These are phyloP conservation scores for Leptomonas seymouri DNA, from an alignment of 208 protist species.

Conservation along the genomic window DNA sequence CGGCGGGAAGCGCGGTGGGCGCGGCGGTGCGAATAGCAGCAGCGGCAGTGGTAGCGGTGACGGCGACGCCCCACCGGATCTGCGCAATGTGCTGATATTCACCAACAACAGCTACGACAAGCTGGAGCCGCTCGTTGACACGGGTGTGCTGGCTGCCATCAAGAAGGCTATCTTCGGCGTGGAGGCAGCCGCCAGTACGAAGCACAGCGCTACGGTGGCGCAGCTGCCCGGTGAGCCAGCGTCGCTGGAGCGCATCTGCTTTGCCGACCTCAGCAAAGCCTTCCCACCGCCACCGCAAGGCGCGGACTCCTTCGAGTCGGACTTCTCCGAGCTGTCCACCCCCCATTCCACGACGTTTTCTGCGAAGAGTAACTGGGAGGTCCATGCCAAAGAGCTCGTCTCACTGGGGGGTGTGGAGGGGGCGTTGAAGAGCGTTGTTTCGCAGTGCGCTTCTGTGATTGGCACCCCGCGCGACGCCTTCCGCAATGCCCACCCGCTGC, in stretches of 20 bases:
- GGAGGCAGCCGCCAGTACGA: not conserved
- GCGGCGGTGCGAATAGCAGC: conserved; percentile 2
- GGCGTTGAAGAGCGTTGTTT: conserved; percentile 62
- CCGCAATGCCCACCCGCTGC: conserved; percentile 69
- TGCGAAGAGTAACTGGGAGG: conserved; percentile 72
- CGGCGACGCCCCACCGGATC: conserved; percentile 23
- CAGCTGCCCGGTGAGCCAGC: conserved; percentile 11
- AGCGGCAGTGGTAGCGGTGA: not conserved
- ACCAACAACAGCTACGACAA: conserved; percentile 69
- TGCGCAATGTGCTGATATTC: conserved; percentile 86
- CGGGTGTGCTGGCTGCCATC: conserved; percentile 70
- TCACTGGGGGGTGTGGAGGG: conserved; percentile 68
- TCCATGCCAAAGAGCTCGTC: conserved; percentile 61
- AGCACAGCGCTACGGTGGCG: conserved; percentile 10
- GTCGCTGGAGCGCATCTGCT: conserved; percentile 81
- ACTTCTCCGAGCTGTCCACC: conserved; percentile 76
- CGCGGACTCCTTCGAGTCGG: conserved; percentile 78
- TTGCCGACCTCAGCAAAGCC: conserved; percentile 72
- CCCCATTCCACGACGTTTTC: conserved; percentile 51
- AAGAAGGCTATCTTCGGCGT: conserved; percentile 60
- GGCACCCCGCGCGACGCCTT: conserved; percentile 81
- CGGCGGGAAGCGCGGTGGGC: conserved; percentile 26
- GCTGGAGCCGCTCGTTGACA: conserved; percentile 77
- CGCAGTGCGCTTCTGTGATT: conserved; percentile 72
- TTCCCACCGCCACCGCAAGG: conserved; percentile 71